Evolutionary conservation across 768 basidiomycete genomes (phyloP).

Genomic region (Tricholoma matsutake): DNA sequence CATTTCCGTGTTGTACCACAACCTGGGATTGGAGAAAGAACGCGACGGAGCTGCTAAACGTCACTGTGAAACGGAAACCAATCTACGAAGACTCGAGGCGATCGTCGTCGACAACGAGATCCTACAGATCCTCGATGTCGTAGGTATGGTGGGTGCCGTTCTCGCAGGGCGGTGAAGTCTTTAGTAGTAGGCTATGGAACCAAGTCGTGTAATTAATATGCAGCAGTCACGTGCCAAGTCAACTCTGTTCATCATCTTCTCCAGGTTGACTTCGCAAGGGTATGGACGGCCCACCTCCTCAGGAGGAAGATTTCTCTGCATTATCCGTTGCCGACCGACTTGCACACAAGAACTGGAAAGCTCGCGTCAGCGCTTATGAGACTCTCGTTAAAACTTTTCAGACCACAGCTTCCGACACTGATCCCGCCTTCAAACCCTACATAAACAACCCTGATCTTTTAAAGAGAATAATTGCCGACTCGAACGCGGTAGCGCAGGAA

Average conservation of each 20-base stretch:
- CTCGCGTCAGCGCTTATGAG: conserved; percentile 91
- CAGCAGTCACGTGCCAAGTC: conserved; percentile 14
- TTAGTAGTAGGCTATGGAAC: neutral
- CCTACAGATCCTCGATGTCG: conserved; percentile 52
- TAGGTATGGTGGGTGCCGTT: conserved; percentile 55
- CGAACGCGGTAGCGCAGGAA: conserved; percentile 97
- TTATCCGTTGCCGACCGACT: conserved; percentile 80
- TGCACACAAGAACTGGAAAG: conserved; percentile 98
- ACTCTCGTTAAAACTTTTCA: conserved; percentile 83
- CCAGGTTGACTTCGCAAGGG: conserved; percentile 14
- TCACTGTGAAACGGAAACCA: conserved; percentile 43
- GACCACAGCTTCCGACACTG: conserved; percentile 86
- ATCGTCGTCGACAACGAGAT: conserved; percentile 50
- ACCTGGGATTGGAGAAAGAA: conserved; percentile 51
- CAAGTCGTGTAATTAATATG: too few species aligned
- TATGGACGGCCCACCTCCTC: conserved; percentile 91
- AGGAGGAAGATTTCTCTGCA: conserved; percentile 88
- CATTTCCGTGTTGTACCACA: conserved; percentile 69
- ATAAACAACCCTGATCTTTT: conserved; percentile 71
- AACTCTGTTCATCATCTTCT: conserved; percentile 5
- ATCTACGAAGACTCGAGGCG: conserved; percentile 40
- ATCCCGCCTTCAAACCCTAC: conserved; percentile 92
- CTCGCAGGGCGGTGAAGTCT: conserved; percentile 37
- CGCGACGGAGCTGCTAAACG: conserved; percentile 53
- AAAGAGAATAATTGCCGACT: conserved; percentile 85